Base-by-base conservation (phyloP, 768 basidiomycete species). In the Lactifluus volemus region DNA sequence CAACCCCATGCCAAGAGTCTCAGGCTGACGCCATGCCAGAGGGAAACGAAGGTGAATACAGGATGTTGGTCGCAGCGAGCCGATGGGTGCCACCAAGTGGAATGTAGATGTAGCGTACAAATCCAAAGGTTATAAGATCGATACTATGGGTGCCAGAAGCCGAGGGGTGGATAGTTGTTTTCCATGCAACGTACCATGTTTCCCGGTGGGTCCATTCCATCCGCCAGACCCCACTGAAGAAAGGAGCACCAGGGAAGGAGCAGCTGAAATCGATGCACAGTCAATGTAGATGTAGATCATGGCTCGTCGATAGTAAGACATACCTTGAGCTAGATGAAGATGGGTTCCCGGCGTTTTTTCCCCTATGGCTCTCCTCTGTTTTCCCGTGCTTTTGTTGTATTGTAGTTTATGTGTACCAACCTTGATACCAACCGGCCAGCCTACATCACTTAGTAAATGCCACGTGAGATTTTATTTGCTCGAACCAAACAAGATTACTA, bases 101-200 rank as follows among this genome's bases (percentile, higher is more conserved):
- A 14, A 98, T 76, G 72, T 98, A 98, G 59, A 99, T 90, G 2
- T 72, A 93, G 90, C 96, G 79, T 41, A 93, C 84, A 25, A 49
- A 95, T 78, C 97, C 96, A 98, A 14, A 97, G 80, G 69, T 98
- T 99, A 73, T 94, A 98, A 64, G 88, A 92, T 8, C 96, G 79
- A 71, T 98, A 96, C 97, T 96, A 98, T 65, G 86, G 87, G 64
- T 93, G 75, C 97, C 97, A 98, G 73, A 99, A 98, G 0, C 93
- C 93, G 10, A 86, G 71, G 0, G 85, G 82, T 0, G 96, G 97
- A 70, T 98, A 98, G 71, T 98, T 98, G 72, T 98, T 99, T 21
- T 85, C 89, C 85, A 98, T 88, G 69, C 97, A 98, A n/a, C 97
- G 82, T 12, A 99, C 81, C 97, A 98, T 96, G 72, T 99, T 99